A percentile compares a stretch with the other conserved stretches of the same genome.
phyloP scores from a whole-genome alignment of 2,329 filamentous ascomycete species.

The Fusarium sp. region DNA sequence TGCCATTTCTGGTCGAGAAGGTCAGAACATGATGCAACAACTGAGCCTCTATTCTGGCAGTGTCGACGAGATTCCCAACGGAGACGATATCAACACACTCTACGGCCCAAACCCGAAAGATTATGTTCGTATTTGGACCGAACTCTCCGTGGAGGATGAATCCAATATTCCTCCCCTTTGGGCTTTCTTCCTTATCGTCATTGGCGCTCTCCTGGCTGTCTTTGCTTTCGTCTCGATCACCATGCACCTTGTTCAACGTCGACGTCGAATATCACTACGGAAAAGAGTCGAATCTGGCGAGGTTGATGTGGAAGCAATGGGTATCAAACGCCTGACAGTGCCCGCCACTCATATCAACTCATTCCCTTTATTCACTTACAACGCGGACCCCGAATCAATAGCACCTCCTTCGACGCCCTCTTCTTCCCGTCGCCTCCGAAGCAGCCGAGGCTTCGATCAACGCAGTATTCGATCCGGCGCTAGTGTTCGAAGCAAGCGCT shows the following conservation, averaged over 20 bases:
- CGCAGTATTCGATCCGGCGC: slow-evolving; percentile 50
- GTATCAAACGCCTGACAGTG: slow-evolving; percentile 86
- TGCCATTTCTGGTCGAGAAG: slow-evolving; percentile 79
- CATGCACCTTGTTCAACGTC: slow-evolving; percentile 85
- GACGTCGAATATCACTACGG: slow-evolving; percentile 76
- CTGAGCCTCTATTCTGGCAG: slow-evolving; percentile 84
- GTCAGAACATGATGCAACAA: slow-evolving; percentile 77
- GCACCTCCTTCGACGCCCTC: slow-evolving; percentile 56
- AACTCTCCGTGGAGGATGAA: slow-evolving; percentile 64
- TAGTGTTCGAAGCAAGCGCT: slow-evolving; percentile 57
- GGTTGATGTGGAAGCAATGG: slow-evolving; percentile 87
- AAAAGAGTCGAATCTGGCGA: slow-evolving; percentile 82
- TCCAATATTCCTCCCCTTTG: slow-evolving; percentile 79
- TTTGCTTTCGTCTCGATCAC: slow-evolving; percentile 76
- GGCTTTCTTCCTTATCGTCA: slow-evolving; percentile 81
- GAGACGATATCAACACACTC: slow-evolving; percentile 67
- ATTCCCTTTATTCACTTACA: slow-evolving; percentile 86
- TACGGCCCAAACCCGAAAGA: slow-evolving; percentile 70
- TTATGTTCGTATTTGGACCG: slow-evolving; percentile 73
- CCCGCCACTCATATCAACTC: slow-evolving; percentile 78
- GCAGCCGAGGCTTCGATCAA: slow-evolving; percentile 51
- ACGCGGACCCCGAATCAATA: slow-evolving; percentile 64
- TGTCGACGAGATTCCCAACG: slow-evolving; percentile 72
- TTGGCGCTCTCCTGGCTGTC: slow-evolving; percentile 79
- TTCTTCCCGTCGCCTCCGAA: slow-evolving; percentile 52